Base-by-base conservation (phyloP, 2,329 filamentous ascomycete species). In the Microdochium bolleyi region DNA sequence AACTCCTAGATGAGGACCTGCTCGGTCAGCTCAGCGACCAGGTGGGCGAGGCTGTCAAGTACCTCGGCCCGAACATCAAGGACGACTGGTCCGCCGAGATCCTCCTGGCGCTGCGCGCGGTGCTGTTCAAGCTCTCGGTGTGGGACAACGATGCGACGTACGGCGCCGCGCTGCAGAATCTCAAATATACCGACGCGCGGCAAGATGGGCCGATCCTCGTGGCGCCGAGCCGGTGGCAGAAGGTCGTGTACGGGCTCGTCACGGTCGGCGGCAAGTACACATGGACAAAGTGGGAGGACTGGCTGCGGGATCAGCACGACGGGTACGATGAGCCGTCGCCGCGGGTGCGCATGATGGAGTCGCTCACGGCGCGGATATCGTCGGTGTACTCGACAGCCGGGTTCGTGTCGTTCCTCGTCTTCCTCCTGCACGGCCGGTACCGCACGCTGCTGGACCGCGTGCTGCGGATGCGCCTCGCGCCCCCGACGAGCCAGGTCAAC, bases 131-230 rank as follows among this genome's bases (percentile, higher is more conserved):
- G 71, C 80, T 99, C 56, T 90, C 88, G 16, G 85, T 99, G 54
- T 99, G 94, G 94, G 92, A 97, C 68, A 89, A 96, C 68, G 86
- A 96, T 67, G 89, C 94, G 38, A 95, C 89, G 4, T 97, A 99
- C 69, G 94, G 94, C 55, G 94, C 94, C 11, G 85, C 89, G 34
- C 75, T 99, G 50, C 94, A 99, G 69, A 95, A 95, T 57, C 78
- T 99, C 25, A 85, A 85, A 64, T 97, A 92, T 64, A 88, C 89
- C 11, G 92, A 97, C 66, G 92, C 91, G 49, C 80, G 92, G 56
- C 78, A 76, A 51, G 70, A 70, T 49, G 82, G 82, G 10, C 72
- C 82, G 0, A 80, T 86, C 24, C 72, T 88, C 51, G 79, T 82
- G 13, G 73, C 87, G 16, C 92, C 92, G 0, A 87, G 85, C n/a